A percentile compares a stretch with the other conserved stretches of the same genome.
Conservation (phyloP, 2,329 filamentous ascomycete genomes). For the Ophiosphaerella narmari region DNA sequence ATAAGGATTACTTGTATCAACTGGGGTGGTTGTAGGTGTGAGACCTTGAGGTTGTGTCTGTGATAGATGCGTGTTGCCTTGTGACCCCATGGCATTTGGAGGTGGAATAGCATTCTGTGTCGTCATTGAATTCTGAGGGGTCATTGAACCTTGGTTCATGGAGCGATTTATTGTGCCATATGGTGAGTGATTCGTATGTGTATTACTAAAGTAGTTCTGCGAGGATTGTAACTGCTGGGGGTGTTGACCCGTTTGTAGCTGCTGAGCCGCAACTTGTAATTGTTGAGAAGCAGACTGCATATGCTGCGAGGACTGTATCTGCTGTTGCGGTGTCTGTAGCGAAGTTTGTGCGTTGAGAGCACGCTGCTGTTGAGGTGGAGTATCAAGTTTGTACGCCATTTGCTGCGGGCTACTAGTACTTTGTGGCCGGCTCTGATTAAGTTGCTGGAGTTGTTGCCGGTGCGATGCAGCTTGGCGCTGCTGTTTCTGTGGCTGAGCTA, state of each 20-base stretch:
- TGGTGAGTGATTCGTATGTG: slow-evolving; percentile 23
- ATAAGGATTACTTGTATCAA: slow-evolving; percentile 28
- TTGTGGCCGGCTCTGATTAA: slow-evolving; percentile 20
- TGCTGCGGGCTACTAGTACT: slow-evolving; percentile 24
- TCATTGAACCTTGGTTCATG: slow-evolving; percentile 22
- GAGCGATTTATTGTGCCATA: slow-evolving; percentile 29
- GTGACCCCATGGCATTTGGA: slow-evolving; percentile 6
- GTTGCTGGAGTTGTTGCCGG: slow-evolving; percentile 29
- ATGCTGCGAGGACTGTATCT: slow-evolving; percentile 13
- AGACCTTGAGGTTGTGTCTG: slow-evolving; percentile 22
- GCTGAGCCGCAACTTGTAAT: slow-evolving; percentile 24
- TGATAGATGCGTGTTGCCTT: slow-evolving; percentile 9
- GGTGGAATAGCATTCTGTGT: slow-evolving; percentile 12
- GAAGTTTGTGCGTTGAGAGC: slow-evolving; percentile 21
- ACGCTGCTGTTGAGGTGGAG: slow-evolving; percentile 26
- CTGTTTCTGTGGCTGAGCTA: slow-evolving; percentile 9
- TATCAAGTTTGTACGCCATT: slow-evolving; percentile 20
- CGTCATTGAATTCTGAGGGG: slow-evolving; percentile 16
- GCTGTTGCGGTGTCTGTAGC: slow-evolving; percentile 18
- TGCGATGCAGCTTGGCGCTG: slow-evolving; percentile 15
- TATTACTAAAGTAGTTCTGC: slow-evolving; percentile 25
- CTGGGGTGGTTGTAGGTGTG: slow-evolving; percentile 18
- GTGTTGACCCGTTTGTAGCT: slow-evolving; percentile 18
- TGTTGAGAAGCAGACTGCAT: slow-evolving; percentile 22
- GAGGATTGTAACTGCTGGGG: slow-evolving; percentile 16